Conservation (phyloP, 1,139 yeast genomes). For the Yamadazyma epiphylla region DNA sequence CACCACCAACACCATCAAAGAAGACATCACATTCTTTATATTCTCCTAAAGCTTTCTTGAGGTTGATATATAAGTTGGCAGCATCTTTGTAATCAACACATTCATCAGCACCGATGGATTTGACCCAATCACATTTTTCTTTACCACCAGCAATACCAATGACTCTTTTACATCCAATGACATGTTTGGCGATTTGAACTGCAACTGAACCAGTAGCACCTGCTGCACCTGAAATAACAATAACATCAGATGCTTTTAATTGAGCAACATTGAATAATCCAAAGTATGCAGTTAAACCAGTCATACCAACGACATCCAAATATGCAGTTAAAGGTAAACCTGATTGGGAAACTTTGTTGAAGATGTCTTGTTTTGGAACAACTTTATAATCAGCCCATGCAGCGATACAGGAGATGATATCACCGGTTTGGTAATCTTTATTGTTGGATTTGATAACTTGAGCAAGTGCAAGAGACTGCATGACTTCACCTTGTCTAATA, state of each 20-base stretch:
- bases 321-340: constrained; percentile 21
- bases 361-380: constrained; percentile 15
- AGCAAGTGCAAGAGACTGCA: constrained; percentile 51
- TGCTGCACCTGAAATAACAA: constrained; percentile 62
- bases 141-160: constrained; percentile 64
- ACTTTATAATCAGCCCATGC: constrained; percentile 30
- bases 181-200: constrained; percentile 55
- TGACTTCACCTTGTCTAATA: constrained; percentile 41
- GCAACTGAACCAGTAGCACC: constrained; percentile 67
- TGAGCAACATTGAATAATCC: constrained; percentile 47
- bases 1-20: constrained; percentile 66
- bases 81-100: constrained; percentile 51
- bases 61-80: constrained; percentile 37
- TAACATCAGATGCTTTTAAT: constrained; percentile 28
- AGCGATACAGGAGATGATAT: constrained; percentile 26
- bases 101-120: constrained; percentile 52
- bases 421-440: constrained; percentile 39
- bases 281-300: constrained; percentile 62
- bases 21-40: constrained; percentile 41
- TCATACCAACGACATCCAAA: constrained; percentile 41
- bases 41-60: constrained; percentile 43
- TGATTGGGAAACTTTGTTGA: constrained; percentile 21
- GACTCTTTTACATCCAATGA: constrained; percentile 52
- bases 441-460: constrained; percentile 44
- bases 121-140: constrained; percentile 53